phyloP scores from a whole-genome alignment of 768 basidiomycete species.

The Goffeauzyma gilvescens region DNA sequence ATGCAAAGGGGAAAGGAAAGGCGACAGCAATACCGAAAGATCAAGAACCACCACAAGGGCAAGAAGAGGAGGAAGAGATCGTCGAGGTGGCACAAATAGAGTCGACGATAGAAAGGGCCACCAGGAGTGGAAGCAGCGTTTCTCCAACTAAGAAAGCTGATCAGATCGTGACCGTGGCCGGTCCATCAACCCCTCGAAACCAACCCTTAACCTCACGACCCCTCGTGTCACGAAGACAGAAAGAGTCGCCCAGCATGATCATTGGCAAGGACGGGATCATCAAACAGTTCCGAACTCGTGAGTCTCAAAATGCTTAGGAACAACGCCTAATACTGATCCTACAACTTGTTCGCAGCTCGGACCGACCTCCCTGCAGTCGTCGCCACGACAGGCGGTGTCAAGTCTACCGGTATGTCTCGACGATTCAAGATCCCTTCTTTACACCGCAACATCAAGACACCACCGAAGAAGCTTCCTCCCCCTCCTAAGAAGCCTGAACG shows the following conservation, averaged over 20 bases:
- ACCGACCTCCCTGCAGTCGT: conserved; percentile 10
- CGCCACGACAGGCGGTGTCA: conserved; percentile 9
- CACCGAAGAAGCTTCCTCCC: conserved; percentile 8
- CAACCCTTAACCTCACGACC: not conserved
- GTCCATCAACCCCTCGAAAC: not conserved
- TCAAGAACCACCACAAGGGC: not conserved
- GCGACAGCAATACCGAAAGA: conserved; percentile 1
- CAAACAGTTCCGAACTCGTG: conserved; percentile 7
- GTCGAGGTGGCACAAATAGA: not conserved
- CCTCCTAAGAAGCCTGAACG: conserved; percentile 6
- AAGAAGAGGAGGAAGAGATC: not conserved
- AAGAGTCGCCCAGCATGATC: conserved; percentile 5
- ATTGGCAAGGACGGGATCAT: conserved; percentile 11
- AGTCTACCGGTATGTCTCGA: conserved; percentile 10
- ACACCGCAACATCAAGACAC: conserved; percentile 8
- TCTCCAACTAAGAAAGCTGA: not conserved
- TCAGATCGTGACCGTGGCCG: not conserved
- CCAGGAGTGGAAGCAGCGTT: not conserved
- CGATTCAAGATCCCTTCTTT: conserved; percentile 8
- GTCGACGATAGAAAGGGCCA: too few relatives aligned
- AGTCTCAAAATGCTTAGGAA: not conserved
- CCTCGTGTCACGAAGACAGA: not conserved
- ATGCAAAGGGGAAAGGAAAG: conserved; percentile 6
- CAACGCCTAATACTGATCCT: not conserved
- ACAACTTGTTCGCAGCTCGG: conserved; percentile 1